phyloP scores from a whole-genome alignment of 345 rosid species.

The thale cress (Arabidopsis thaliana) region TAIR10.1 NC_003075.7:7009501-7010000 shows the following conservation, averaged over 20 bases:
- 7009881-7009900: constrained; percentile 11
- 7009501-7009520: constrained; percentile 26
- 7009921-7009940: constrained; percentile 8
- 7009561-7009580: no score
- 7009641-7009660: neutral
- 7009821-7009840: no score
- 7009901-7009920: neutral
- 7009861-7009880: neutral
- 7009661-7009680: neutral
- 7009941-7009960: constrained; percentile 23
- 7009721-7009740: neutral
- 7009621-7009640: constrained; percentile 8
- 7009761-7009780: constrained; percentile 1
- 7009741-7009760: neutral
- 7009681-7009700: neutral
- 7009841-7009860: neutral
- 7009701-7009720: neutral
- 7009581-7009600: neutral
- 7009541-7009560: neutral
- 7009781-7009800: neutral
- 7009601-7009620: constrained; percentile 15
- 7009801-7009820: neutral
- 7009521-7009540: constrained; percentile 1
- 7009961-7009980: constrained; percentile 36
- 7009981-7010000: constrained; percentile 28